phyloP scores from a whole-genome alignment of 2,329 filamentous ascomycete species.

The Ramichloridium luteum region DNA sequence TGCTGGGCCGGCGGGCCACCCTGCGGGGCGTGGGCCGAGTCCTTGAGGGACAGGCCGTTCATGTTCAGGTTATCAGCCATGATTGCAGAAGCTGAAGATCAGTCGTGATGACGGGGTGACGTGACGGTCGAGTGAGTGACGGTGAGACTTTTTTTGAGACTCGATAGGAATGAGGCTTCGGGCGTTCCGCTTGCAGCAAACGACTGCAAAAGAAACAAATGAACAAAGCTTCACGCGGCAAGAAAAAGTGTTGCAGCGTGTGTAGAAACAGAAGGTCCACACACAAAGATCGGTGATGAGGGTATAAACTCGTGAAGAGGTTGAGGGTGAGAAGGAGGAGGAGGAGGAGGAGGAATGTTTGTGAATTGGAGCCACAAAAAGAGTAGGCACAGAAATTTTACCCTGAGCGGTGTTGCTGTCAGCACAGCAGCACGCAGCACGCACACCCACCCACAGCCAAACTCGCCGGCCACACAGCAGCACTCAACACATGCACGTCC shows the following conservation, averaged over 20 bases:
- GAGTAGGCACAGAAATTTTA: not conserved
- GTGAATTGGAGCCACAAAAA: not conserved
- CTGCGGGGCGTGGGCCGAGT: constrained; percentile 46
- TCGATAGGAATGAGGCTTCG: not conserved
- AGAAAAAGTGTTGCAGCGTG: too few species aligned
- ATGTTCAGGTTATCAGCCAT: constrained; percentile 83
- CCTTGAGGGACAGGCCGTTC: constrained; percentile 58
- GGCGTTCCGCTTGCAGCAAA: not conserved
- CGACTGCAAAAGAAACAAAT: constrained; percentile 1
- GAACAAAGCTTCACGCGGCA: not conserved
- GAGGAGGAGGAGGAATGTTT: not conserved
- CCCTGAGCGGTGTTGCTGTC: too few species aligned
- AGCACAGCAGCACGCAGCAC: too few species aligned
- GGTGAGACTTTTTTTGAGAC: not conserved
- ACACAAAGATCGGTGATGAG: too few species aligned
- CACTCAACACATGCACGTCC: too few species aligned
- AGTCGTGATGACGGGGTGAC: not conserved
- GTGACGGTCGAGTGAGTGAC: constrained; percentile 1
- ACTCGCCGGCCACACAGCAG: too few species aligned
- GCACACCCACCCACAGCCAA: too few species aligned
- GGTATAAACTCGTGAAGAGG: not conserved
- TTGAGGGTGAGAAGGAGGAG: not conserved
- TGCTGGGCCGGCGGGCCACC: constrained; percentile 27
- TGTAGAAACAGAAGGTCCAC: too few species aligned
- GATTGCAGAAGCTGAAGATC: constrained; percentile 6